Base-by-base conservation (phyloP, 192 early-diverging fungal genomes). In the Gaertneriomyces sp. region DNA sequence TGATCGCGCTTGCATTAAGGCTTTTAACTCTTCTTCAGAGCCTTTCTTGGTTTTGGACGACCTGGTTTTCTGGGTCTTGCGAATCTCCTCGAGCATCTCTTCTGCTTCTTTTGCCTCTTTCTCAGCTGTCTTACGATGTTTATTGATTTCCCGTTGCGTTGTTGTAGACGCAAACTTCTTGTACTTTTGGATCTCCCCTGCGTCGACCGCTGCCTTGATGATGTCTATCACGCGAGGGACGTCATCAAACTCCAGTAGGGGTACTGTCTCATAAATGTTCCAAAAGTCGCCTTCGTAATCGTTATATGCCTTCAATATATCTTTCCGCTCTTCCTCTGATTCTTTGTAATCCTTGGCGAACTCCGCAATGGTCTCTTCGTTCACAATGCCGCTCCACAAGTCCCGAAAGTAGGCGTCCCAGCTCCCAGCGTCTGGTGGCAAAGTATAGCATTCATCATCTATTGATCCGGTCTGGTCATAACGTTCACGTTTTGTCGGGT, bases 351-450 rank as follows among this genome's bases (percentile, higher is more conserved):
- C 77, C 42, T 75, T 73, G 4, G 79, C 72, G 76, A 89, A 91
- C 66, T 87, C 84, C 20, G 82, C 87, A 64, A 94, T 92, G 6
- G 85, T 86, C n/a, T 83, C 71, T 8, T 85, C 83, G 44, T 77
- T 87, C 6, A 93, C 89, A 7, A 87, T 68, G 19, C 88, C 90
- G 2, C 72, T 64, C 87, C 87, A 93, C 47, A 94, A 76, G 47
- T 88, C 82, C 42, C 85, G 70, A 70, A 94, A 96, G 61, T 90
- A 93, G 12, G 83, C 91, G 65, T 87, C 84, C 92, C 91, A 93
- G 0, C 58, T 58, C 14, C 64, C 67, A 57, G 64, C 64, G 40
- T 50, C 64, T 14, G 16, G 53, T 47, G 69, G 69, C 5, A 66
- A 43, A 7, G 0, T 14, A 60, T 85, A 84, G 58, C 78, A 81